A percentile compares a stretch with the other conserved stretches of the same genome.
Conservation (phyloP, 129 eudicot genomes). For the Escallonia herrerae region DNA sequence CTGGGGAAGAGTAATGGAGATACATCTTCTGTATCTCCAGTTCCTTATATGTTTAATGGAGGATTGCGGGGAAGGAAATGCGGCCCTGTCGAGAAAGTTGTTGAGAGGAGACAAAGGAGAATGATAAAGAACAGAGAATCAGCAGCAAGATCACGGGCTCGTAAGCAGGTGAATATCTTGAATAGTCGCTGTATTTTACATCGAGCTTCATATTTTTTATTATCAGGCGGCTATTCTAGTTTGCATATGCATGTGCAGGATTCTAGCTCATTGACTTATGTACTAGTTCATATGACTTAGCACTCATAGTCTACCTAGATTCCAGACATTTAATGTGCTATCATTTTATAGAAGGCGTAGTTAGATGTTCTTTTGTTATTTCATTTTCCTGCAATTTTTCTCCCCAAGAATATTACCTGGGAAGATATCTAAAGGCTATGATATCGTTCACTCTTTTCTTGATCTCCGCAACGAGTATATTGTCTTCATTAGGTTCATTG, state of each 20-base stretch:
- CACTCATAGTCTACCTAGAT: no score
- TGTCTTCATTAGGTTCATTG: no score
- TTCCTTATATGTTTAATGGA: constrained; percentile 75
- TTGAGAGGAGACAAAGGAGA: constrained; percentile 88
- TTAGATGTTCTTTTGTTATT: no score
- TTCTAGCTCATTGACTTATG: neutral
- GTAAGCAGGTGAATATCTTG: constrained; percentile 66
- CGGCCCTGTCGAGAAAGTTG: constrained; percentile 68
- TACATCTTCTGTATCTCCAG: constrained; percentile 82
- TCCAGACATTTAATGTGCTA: no score
- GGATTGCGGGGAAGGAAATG: constrained; percentile 58
- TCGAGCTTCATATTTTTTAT: neutral
- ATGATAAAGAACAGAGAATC: constrained; percentile 96
- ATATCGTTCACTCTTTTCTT: no score
- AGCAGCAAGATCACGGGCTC: constrained; percentile 96
- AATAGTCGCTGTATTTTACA: neutral
- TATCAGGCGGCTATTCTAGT: neutral
- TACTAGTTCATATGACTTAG: no score
- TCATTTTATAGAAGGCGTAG: no score
- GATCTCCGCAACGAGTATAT: no score
- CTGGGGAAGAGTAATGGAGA: constrained; percentile 76
- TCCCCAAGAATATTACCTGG: no score
- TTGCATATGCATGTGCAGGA: neutral
- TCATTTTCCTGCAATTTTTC: no score
- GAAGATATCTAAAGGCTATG: no score